Base-by-base conservation (phyloP, 1,284 basidiomycete species). In the Leccinum pachyderme region DNA sequence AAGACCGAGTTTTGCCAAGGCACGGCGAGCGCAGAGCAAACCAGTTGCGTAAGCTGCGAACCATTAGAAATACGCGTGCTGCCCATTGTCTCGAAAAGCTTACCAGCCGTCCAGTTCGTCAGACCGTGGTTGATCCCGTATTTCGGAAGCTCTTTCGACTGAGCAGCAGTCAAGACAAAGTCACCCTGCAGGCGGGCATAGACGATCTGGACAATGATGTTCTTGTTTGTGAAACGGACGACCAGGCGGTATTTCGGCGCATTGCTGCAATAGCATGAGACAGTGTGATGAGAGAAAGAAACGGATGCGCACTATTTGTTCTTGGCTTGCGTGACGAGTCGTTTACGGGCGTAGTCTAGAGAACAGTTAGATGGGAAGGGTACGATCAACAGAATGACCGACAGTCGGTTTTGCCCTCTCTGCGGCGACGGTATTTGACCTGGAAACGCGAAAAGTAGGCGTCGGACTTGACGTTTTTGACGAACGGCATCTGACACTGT, bases 321-420 rank as follows among this genome's bases (percentile, higher is more conserved):
- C 86, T 99, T 99, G 63, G 96, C 95, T 84, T 99, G 97, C 57
- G 91, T 87, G 63, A 98, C 86, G 55, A 99, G 84, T 67, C 94
- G 89, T 81, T 97, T 96, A 68, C 96, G 92, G 58, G 96, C 96
- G 72, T 98, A 97, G 86, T 98, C 91, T 92, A 54, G 12, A 54
- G 5, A 53, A 15, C 4, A 4, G 54, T 73, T 31, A 68, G 49
- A 41, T 47, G 4, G 53, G 52, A 51, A 37, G 50, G 31, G 11
- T 35, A 28, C 2, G 49, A 51, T 44, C 12, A 37, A 37, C 12
- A 59, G 2, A 29, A n/a, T 13, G 45, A 72, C 87, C 66, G 64
- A 91, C 90, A 99, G 75, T 99, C 97, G 65, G 97, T 99, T 81
- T 95, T 97, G 60, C 97, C 97, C 81, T 99, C 97, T 72, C 93